Base-by-base conservation (phyloP, 192 early-diverging fungal species). In the Coemansia nantahalensis region DNA sequence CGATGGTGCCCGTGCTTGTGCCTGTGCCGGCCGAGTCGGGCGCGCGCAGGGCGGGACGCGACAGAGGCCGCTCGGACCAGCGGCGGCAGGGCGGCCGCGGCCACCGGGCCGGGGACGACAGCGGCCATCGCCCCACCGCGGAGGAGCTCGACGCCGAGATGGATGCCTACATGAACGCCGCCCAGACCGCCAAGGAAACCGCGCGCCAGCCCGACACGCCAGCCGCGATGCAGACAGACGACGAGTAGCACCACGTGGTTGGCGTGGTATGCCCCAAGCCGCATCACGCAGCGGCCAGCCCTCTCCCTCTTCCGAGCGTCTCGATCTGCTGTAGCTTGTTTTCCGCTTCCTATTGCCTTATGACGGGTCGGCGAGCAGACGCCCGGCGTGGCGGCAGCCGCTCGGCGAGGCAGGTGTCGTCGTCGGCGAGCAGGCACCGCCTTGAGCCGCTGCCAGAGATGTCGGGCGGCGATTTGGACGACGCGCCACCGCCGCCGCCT, bases 111-210 rank as follows among this genome's bases (percentile, higher is more conserved):
- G 26, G 50, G 16, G 44, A 46, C 46, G 43, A 45, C 28, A 38
- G 40, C 42, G 35, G 58, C 15, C 7, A 54, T 11, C 18, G 26
- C 0, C 40, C 52, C 31, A 76, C 65, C 11, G 45, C 46, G 14
- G 61, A 68, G 38, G 48, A 76, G 31, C 72, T 76, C 3, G 65
- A 76, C 35, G 72, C 66, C 26, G 72, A 76, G 10, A 58, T 76
- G 39, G 72, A 76, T 33, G 47, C 60, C 21, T 76, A 76, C 33
- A 76, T 76, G 72, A 56, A 38, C 17, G 19, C 48, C 7, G 18
- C 41, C 3, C 36, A 38, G 22, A 34, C 22, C 14, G 43, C 14
- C 16, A n/a, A 31, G 32, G 17, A 7, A 3, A 7, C 26, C 4
- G 26, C 26, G 4, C 26, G 26, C 14, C 18, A 23, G 43, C 23